Evolutionary conservation across 768 basidiomycete species (phyloP), one percentile per base, ranked within the genome.

Genomic region (Tricholoma bakamatsutake): DNA sequence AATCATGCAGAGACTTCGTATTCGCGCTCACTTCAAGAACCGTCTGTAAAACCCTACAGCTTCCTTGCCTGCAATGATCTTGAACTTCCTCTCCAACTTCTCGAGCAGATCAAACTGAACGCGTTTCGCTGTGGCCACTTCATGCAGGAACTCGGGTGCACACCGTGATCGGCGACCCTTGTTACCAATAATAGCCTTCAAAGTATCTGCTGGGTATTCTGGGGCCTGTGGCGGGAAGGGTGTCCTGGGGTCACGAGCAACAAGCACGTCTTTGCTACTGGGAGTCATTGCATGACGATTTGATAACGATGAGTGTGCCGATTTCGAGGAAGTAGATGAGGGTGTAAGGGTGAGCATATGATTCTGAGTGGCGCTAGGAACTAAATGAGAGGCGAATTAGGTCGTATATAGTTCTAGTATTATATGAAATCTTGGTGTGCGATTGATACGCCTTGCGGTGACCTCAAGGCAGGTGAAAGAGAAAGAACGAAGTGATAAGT

Each of bases 81-180:
- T 76, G 63, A 76, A 67, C 35, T 69, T 69, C 61, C 69, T 70
- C 21, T 68, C 66, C 31, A 65, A 61, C 57, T 67, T 64, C 55
- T 70, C 68, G 40, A 70, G 61, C 34, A 64, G 64, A 30, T 66
- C 64, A 15, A 63, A 61, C 15, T 66, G 60, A 28, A 67, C 68
- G 55, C 66, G 66, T 53, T 66, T 64, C 12, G 76, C 69, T 4
- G 10, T 17, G 9, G 46, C 46, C 51, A 76, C 66, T 49, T 73
- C 71, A 55, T 74, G 71, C 61, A 80, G 59, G 57, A 76, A 80
- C 60, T 77, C 79, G 15, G 77, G 75, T 9, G 72, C 59, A 57
- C 78, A 80, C 53, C 69, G 67, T 18, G 72, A 74, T 39, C 74
- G 74, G 50, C 76, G 75, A 35, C 73, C 70, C 48, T 71, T 64